Evolutionary conservation across 768 basidiomycete species (phyloP), one percentile per base, ranked within the genome.

Genomic region (Tubosaeta sp.): DNA sequence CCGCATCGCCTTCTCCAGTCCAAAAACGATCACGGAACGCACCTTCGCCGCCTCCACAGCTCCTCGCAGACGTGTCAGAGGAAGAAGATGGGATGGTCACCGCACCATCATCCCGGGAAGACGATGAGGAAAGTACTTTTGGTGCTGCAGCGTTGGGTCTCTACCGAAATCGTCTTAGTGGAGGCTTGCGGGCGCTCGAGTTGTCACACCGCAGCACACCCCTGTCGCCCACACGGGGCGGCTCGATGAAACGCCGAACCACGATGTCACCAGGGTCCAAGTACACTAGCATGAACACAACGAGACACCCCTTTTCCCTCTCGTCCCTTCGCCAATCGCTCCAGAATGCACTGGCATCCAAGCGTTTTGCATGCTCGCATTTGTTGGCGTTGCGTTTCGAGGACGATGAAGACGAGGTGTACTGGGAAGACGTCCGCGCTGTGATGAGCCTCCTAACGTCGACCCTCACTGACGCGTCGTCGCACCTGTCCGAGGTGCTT

Each of bases 351-450:
- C 56, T 90, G 13, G 76, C 82, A 3, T 79, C 88, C 16, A 87
- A 84, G 56, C 79, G 90, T 13, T 90, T 87, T 59, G 79, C 89
- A 0, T 88, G 86, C 50, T 78, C 90, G 2, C 87, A 93, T 63
- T 73, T 93, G 4, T 74, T 93, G 3, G 90, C 90, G 4, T 66
- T 93, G 44, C 77, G 90, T 2, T 93, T 93, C 62, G 74, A 70
- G 68, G 83, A 84, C 41, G 81, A 80, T 43, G 86, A 84, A 30
- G 86, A 88, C 55, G 83, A 84, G 45, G 73, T 76, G 6, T 93
- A 93, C 58, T 93, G 90, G 90, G 90, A 91, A 58, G 84, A 91
- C 58, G 88, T 88, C 25, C 77, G 85, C 13, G 81, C 83, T 24
- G 81, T 93, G 44, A 84, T 90, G 75, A 74, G 73, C 12, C 64